Evolutionary conservation across 2,329 filamentous ascomycete species (phyloP).

Genomic region (Cercospora sesami): DNA sequence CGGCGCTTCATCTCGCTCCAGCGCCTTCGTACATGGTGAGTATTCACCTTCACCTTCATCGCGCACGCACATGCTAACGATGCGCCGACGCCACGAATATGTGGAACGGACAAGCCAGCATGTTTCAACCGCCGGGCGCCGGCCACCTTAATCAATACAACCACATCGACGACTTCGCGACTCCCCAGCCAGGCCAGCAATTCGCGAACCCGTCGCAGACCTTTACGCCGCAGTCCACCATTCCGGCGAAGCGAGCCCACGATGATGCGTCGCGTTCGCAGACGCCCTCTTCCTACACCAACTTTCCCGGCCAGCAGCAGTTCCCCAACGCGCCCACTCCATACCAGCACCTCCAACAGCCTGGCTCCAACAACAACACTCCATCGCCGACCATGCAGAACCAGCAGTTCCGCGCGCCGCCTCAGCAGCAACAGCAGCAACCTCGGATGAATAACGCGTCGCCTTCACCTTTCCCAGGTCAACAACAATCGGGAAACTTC

Average conservation of each 20-base stretch:
- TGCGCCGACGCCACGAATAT: conserved; percentile 5
- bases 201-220: conserved; percentile 69
- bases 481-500: conserved; percentile 31
- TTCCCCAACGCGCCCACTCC: conserved; percentile 64
- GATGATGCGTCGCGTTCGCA: conserved; percentile 82
- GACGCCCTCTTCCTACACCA: conserved; percentile 67
- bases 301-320: conserved; percentile 59
- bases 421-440: conserved; percentile 57
- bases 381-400: conserved; percentile 91
- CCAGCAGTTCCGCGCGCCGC: conserved; percentile 66
- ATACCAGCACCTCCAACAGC: conserved; percentile 74
- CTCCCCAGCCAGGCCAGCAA: conserved; percentile 40
- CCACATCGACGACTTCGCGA: conserved; percentile 54
- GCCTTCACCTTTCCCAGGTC: conserved; percentile 72
- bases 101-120: conserved; percentile 28
- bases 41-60: too few relatives aligned
- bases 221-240: conserved; percentile 81
- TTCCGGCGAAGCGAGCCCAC: conserved; percentile 88
- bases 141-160: conserved; percentile 26
- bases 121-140: conserved; percentile 18
- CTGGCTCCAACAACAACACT: conserved; percentile 78
- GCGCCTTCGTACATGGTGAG: too few relatives aligned
- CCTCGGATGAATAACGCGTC: conserved; percentile 82
- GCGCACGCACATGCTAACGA: conserved; percentile 10
- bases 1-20: too few relatives aligned